Base-by-base conservation (phyloP, 148 eudicot genomes). In the Oxyria digyna region DNA sequence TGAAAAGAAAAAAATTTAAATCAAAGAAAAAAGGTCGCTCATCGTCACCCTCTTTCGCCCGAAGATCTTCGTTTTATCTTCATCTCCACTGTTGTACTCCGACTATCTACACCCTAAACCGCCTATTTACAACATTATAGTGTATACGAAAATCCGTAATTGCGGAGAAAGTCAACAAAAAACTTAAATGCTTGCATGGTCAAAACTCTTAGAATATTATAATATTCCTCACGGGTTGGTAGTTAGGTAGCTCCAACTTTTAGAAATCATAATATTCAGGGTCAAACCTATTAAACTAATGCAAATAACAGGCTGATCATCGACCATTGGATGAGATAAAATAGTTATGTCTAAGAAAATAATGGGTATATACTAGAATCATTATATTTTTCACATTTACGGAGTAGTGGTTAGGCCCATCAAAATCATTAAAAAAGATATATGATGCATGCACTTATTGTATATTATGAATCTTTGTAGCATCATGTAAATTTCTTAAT, bases 211-310 rank as follows among this genome's bases (percentile, higher is more conserved):
- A 59, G n/a, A n/a, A n/a, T n/a, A n/a, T n/a, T 59, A 59, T 15
- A 27, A 59, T 59, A 59, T 59, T 24, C 65, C 65, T 26, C 65
- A 59, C 20, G 38, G 65, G 37, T 59, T 59, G 65, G 65, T 59
- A 59, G 65, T 59, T 59, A 27, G 65, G 65, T 59, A 59, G 65
- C 33, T 27, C 65, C 65, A 59, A 54, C 62, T 54, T 59, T 14
- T 59, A 59, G 38, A 27, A 29, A 59, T 6, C 35, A 29, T n/a
- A 31, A 27, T 29, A 59, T 59, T 59, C 15, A 59, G 37, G 37
- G 65, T 59, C 65, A 59, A 59, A 59, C 21, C 31, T 59, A 15
- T 13, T 59, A 59, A 59, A 59, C 15, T 59, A 59, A 29, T 59
- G 8, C 31, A 59, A 59, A 13, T 13, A 29, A 52, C 27, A 8